Evolutionary conservation across 257 asterid species (phyloP), one percentile per base, ranked within the genome.

Genomic region (Echium plantagineum): DNA sequence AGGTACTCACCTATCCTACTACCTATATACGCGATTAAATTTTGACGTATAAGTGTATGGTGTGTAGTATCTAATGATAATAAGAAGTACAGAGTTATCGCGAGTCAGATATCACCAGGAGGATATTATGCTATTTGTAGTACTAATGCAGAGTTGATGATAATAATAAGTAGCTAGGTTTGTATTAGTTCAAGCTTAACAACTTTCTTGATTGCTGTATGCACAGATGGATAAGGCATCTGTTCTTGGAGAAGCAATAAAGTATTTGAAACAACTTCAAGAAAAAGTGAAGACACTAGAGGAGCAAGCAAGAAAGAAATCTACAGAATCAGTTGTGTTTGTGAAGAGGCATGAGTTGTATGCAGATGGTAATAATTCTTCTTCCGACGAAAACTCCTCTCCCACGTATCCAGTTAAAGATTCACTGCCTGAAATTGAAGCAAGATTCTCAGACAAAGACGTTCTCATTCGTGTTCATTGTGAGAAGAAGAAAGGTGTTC

Each of bases 211-310:
- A 19, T 24, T 16, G n/a, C n/a, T n/a, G 19, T 22, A 20, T 12
- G 18, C 71, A 83, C 71, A 83, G 93, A 83, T 83, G 90, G 96
- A 88, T 63, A 88, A 85, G 81, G 94, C 94, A n/a, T 79, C 93
- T 9, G 81, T 88, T 70, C 96, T 88, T 63, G 94, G 90, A 65
- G 94, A 83, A 63, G 86, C 96, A 0, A 85, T 88, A 3, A 78
- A 85, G 81, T 75, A 88, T 87, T 76, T 85, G 78, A 88, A 85
- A 63, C 81, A 83, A 17, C 96, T 88, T 26, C 93, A 88, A 66
- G 87, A 85, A 17, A 82, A 64, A 68, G 88, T 81, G 68, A 80
- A 77, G 78, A 28, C 32, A 15, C 84, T 87, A 20, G 96, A 88
- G 75, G 90, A 84, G 26, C 78, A 88, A 67, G 63, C 76, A 2